Evolutionary conservation across 2,329 filamentous ascomycete genomes (phyloP).

Genomic region (Rhynchosporium agropyri): DNA sequence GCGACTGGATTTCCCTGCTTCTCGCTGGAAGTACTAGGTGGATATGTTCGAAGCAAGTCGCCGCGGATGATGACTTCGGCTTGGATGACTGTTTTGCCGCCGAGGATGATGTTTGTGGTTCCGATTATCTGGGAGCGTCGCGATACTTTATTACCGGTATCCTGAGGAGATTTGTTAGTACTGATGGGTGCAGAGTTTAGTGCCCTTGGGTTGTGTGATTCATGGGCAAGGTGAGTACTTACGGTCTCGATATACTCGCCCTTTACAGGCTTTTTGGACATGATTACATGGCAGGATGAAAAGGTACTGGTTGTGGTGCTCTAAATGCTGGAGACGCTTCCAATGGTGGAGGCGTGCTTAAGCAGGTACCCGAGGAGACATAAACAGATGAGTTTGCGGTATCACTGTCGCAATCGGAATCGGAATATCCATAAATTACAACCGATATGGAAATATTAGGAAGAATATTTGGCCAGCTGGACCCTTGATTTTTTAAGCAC

Average conservation of each 20-base stretch:
- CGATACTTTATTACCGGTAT: conserved; percentile 98
- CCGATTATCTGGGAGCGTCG: conserved; percentile 89
- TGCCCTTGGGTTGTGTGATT: not conserved
- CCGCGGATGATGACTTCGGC: conserved; percentile 92
- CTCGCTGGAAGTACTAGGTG: conserved; percentile 46
- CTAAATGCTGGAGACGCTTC: not conserved
- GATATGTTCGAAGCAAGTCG: conserved; percentile 70
- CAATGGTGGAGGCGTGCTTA: too few species aligned
- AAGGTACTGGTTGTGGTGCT: not conserved
- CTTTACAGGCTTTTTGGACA: conserved; percentile 78
- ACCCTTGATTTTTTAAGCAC: too few species aligned
- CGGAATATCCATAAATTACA: too few species aligned
- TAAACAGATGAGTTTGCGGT: too few species aligned
- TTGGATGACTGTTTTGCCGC: conserved; percentile 94
- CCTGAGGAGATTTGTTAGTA: conserved; percentile 53
- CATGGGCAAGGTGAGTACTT: conserved; percentile 41
- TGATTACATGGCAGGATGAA: conserved; percentile 43
- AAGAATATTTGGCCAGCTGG: too few species aligned
- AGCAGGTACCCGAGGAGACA: too few species aligned
- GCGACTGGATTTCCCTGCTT: conserved; percentile 50
- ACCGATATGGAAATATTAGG: too few species aligned
- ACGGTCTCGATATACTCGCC: conserved; percentile 98
- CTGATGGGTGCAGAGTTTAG: not conserved
- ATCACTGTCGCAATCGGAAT: too few species aligned
- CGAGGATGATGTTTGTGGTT: conserved; percentile 96